Conservation (phyloP, 352 stramenopile genomes). For the Phytophthora kernoviae region DNA sequence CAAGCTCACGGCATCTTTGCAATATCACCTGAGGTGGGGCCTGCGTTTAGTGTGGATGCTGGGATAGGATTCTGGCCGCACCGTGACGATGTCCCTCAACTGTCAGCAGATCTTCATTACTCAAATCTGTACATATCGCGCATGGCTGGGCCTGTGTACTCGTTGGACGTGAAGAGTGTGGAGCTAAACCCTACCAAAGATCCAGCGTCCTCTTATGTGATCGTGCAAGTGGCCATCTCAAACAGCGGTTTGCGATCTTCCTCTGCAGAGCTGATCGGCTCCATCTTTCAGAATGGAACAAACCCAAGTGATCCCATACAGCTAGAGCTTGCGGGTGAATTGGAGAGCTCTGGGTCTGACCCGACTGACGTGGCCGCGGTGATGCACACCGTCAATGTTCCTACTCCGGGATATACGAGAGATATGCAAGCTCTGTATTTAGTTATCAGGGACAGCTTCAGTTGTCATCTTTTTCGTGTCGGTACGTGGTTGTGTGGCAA, state of each 20-base stretch:
- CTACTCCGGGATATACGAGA: slow-evolving; percentile 16
- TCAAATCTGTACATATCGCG: slow-evolving; percentile 66
- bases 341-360: neutral
- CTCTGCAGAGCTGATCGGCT: slow-evolving; percentile 43
- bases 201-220: slow-evolving; percentile 16
- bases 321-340: slow-evolving; percentile 19
- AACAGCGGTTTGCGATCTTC: slow-evolving; percentile 45
- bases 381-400: slow-evolving; percentile 24
- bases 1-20: slow-evolving; percentile 76
- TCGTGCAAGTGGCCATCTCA: slow-evolving; percentile 36
- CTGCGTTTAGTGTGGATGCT: slow-evolving; percentile 46
- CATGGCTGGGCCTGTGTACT: slow-evolving; percentile 61
- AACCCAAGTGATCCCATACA: slow-evolving; percentile 30
- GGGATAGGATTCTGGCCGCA: slow-evolving; percentile 73
- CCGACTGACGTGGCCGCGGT: neutral
- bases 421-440: slow-evolving; percentile 43
- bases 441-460: slow-evolving; percentile 49
- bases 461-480: slow-evolving; percentile 64
- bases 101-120: slow-evolving; percentile 76
- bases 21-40: slow-evolving; percentile 86
- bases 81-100: slow-evolving; percentile 48
- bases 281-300: slow-evolving; percentile 39
- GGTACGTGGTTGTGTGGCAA: slow-evolving; percentile 36
- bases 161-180: slow-evolving; percentile 43
- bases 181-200: slow-evolving; percentile 11